These are phyloP conservation scores for Candida freyschussii DNA, from an alignment of 1,139 yeast genomes.

Conservation along the genomic window DNA sequence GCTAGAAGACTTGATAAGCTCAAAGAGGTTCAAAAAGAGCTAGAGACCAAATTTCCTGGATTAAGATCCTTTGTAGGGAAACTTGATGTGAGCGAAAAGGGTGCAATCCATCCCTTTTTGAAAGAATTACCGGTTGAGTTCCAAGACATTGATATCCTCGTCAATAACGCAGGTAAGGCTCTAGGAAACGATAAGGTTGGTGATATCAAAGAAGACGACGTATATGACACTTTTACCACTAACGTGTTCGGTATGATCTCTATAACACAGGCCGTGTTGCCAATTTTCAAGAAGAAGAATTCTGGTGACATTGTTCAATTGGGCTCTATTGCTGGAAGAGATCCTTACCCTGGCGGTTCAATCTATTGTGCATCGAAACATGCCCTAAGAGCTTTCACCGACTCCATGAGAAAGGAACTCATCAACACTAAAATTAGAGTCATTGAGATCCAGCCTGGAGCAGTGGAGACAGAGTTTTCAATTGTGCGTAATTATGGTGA, in stretches of 20 bases:
- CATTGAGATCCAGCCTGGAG: constrained; percentile 83
- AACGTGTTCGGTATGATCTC: constrained; percentile 70
- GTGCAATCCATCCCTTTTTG: constrained; percentile 49
- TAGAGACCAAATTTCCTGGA: constrained; percentile 43
- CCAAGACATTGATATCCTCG: constrained; percentile 55
- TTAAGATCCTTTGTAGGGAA: constrained; percentile 44
- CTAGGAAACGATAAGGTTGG: constrained; percentile 66
- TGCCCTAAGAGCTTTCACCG: constrained; percentile 72
- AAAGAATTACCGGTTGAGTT: constrained; percentile 47
- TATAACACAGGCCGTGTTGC: constrained; percentile 62
- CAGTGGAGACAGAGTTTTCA: constrained; percentile 84
- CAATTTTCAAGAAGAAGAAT: constrained; percentile 48
- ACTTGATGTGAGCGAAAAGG: constrained; percentile 57
- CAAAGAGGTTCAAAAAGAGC: constrained; percentile 40
- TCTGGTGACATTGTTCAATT: constrained; percentile 77
- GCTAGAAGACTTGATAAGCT: constrained; percentile 65
- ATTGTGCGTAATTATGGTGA: constrained; percentile 75
- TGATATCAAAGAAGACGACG: constrained; percentile 45
- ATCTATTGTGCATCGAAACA: constrained; percentile 90
- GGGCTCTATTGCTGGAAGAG: constrained; percentile 87
- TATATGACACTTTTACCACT: constrained; percentile 63
- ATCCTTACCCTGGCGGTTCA: constrained; percentile 81
- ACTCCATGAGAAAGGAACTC: constrained; percentile 72
- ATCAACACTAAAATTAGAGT: constrained; percentile 71
- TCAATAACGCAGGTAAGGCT: constrained; percentile 84